Conservation (phyloP, 2,329 filamentous ascomycete genomes). For the Exutisphaerella laricina region DNA sequence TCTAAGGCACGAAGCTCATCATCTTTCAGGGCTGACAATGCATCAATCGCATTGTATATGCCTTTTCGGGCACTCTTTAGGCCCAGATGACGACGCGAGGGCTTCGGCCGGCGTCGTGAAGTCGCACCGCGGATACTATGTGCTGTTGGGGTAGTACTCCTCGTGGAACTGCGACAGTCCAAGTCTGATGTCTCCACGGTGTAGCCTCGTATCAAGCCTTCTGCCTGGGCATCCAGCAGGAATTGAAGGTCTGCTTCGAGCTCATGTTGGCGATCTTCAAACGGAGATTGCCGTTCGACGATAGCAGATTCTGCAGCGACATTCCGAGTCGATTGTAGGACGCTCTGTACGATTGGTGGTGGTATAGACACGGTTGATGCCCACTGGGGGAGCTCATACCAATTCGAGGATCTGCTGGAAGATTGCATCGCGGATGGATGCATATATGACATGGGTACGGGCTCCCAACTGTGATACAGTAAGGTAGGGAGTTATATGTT, state of each 20-base stretch:
- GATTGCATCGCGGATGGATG: no score
- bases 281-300: conserved; percentile 40
- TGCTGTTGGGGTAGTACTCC: conserved; percentile 46
- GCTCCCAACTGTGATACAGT: no score
- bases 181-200: conserved; percentile 36
- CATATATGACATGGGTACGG: no score
- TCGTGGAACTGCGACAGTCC: conserved; percentile 44
- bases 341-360: conserved; percentile 33
- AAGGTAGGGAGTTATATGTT: no score
- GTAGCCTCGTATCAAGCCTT: conserved; percentile 50
- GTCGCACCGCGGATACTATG: conserved; percentile 32
- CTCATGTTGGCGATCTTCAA: conserved; percentile 43
- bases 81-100: conserved; percentile 49
- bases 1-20: conserved; percentile 62
- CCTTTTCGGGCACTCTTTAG: conserved; percentile 60
- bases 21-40: conserved; percentile 59
- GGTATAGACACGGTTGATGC: conserved; percentile 32
- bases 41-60: conserved; percentile 57
- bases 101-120: conserved; percentile 44
- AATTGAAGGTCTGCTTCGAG: conserved; percentile 54
- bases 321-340: conserved; percentile 15
- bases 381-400: conserved; percentile 33
- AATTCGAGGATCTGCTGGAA: no score
- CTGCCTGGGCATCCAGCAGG: conserved; percentile 56
- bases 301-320: conserved; percentile 34